These are phyloP conservation scores for Amanita inopinata DNA, from an alignment of 768 basidiomycete genomes.

Conservation along the genomic window DNA sequence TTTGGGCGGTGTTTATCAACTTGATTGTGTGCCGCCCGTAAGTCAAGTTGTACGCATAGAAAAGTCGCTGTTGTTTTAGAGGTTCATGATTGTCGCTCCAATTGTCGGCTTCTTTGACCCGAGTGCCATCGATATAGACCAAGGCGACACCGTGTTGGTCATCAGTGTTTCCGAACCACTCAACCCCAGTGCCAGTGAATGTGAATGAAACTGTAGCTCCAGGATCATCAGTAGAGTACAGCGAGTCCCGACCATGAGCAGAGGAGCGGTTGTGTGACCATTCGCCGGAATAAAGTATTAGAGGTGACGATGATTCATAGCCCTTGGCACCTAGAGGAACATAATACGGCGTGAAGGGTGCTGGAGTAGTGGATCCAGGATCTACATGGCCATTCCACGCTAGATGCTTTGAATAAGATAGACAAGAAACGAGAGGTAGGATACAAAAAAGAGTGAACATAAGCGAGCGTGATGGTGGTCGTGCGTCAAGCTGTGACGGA, in stretches of 20 bases:
- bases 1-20: slow-evolving; percentile 45
- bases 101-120: slow-evolving; percentile 34
- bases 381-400: slow-evolving; percentile 66
- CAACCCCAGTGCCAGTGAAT: slow-evolving; percentile 67
- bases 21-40: slow-evolving; percentile 50
- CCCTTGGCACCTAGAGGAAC: slow-evolving; percentile 64
- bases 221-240: slow-evolving; percentile 38
- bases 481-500: neutral
- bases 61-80: slow-evolving; percentile 51
- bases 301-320: slow-evolving; percentile 60
- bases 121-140: slow-evolving; percentile 50
- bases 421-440: slow-evolving; percentile 11
- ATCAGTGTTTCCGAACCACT: slow-evolving; percentile 64
- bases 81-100: slow-evolving; percentile 24
- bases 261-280: slow-evolving; percentile 50
- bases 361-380: slow-evolving; percentile 34
- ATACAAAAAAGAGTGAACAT: slow-evolving; percentile 6
- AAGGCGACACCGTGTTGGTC: slow-evolving; percentile 42
- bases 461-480: slow-evolving; percentile 1
- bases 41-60: slow-evolving; percentile 45
- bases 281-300: slow-evolving; percentile 50
- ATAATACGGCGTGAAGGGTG: slow-evolving; percentile 57
- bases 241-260: slow-evolving; percentile 38
- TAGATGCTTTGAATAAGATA: slow-evolving; percentile 23
- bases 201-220: slow-evolving; percentile 44